These are phyloP conservation scores for Metarhizium humberi DNA, from an alignment of 2,329 filamentous ascomycete genomes.

Conservation along the genomic window DNA sequence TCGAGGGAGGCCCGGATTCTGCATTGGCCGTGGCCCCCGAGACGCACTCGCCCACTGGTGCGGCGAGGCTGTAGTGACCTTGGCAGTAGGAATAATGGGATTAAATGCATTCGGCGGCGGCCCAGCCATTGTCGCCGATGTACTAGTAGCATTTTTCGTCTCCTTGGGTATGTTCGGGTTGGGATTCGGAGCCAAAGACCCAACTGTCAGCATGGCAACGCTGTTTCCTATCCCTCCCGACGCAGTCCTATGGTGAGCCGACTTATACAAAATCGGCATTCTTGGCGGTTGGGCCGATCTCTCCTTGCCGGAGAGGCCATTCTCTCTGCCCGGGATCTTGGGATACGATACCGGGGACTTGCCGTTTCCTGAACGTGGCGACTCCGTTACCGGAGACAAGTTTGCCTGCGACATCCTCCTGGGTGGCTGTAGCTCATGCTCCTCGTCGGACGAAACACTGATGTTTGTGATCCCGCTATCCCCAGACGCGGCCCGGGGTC, in stretches of 20 bases:
- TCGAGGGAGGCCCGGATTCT: conserved; percentile 13
- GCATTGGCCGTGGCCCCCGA: background rate
- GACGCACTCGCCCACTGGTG: too few species aligned
- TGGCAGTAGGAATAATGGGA: too few species aligned
- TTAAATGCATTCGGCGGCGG: too few species aligned
- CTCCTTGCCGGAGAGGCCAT: conserved; percentile 8
- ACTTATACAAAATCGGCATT: conserved; percentile 21
- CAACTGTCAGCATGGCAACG: background rate
- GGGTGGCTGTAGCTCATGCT: conserved; percentile 10
- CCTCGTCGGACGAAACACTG: conserved; percentile 20
- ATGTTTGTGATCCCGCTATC: conserved; percentile 25
- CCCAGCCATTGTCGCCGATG: too few species aligned
- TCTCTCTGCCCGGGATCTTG: conserved; percentile 15
- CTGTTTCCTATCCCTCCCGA: background rate
- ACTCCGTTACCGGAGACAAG: conserved; percentile 41
- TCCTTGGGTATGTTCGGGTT: conserved; percentile 13
- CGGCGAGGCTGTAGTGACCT: too few species aligned
- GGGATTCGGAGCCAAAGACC: background rate
- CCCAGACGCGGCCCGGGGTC: conserved; percentile 16
- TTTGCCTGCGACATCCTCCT: conserved; percentile 16
- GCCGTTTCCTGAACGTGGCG: conserved; percentile 24
- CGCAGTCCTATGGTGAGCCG: conserved; percentile 16
- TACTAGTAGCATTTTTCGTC: background rate
- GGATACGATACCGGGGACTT: conserved; percentile 24
- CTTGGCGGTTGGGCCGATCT: conserved; percentile 23